These are phyloP conservation scores for Tolypocladium inflatum DNA, from an alignment of 2,329 filamentous ascomycete species.

Conservation along the genomic window DNA sequence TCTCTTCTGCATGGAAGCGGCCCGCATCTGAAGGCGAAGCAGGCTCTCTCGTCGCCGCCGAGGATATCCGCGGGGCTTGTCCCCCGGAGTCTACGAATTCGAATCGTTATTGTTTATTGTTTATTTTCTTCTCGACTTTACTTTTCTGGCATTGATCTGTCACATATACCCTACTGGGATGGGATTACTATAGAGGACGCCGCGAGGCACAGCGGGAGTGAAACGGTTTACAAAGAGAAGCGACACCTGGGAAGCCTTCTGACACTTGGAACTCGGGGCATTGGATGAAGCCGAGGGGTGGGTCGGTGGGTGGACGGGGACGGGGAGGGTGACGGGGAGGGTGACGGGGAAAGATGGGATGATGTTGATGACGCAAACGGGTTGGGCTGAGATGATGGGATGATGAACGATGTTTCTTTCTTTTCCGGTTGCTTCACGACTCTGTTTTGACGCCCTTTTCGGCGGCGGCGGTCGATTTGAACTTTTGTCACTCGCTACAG, in stretches of 20 bases:
- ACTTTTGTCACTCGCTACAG: neutral
- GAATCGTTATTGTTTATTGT: slow-evolving; percentile 1
- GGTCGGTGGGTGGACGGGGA: neutral
- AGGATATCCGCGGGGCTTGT: neutral
- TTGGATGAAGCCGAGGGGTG: neutral
- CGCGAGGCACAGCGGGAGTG: slow-evolving; percentile 24
- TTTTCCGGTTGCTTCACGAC: neutral
- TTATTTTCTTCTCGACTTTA: slow-evolving; percentile 10
- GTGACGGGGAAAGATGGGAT: neutral
- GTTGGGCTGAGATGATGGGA: neutral
- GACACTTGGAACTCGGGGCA: neutral
- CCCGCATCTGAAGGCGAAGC: neutral
- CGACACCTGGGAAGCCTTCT: slow-evolving; percentile 3
- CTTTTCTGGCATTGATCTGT: slow-evolving; percentile 11
- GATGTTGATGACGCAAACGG: neutral
- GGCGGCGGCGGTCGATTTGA: neutral
- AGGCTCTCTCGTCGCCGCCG: neutral
- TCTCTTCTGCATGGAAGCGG: neutral
- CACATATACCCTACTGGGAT: slow-evolving; percentile 22
- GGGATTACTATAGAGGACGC: slow-evolving; percentile 26
- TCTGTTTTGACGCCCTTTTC: neutral
- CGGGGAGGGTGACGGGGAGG: neutral
- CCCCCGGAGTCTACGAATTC: neutral
- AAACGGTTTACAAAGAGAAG: slow-evolving; percentile 1
- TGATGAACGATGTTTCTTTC: slow-evolving; percentile 1